Base-by-base conservation (phyloP, 257 asterid species). In the Solanum chilense region DNA sequence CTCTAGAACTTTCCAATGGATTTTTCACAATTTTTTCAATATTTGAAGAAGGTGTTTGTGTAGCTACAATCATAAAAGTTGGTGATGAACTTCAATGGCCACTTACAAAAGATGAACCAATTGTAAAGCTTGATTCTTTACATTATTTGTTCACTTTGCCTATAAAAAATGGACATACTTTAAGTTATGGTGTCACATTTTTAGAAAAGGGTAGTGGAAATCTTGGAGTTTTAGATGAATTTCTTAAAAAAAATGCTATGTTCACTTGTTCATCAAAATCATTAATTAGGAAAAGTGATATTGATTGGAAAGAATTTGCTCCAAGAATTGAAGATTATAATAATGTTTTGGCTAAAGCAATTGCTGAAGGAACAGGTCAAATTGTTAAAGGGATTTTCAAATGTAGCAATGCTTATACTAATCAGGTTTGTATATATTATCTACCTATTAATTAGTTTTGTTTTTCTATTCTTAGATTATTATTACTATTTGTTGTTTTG, bases 1-100 rank as follows among this genome's bases (percentile, higher is more conserved):
- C 96, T 16, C 16, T 92, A 2, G 95, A 96, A 41, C 91, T 96
- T 20, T 93, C 93, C n/a, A 56, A 86, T 7, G 98, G 96, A 1
- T 91, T 90, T n/a, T 94, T 96, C 88, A 90, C 87, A 82, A 86
- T 94, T 7, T 20, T 88, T 47, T 94, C 91, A 0, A 76, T 96
- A 69, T 90, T 91, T 0, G 98, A 96, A 7, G 93, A 85, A 13
- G 86, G 82, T 44, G 86, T 94, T 9, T 77, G 93, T 66, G 90
- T 96, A 16, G 98, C 98, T 7, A 94, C 97, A 15, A 87, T 91
- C 70, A 76, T 94, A 6, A 94, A 93, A 88, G 94, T 94, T 37
- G 98, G 96, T 6, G 92, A 90, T 23, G 95, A 92, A 71, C 95
- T 96, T 47, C 98, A 96, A 37, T 96, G 98, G 98, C 98, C 98